These are phyloP conservation scores for Silene noctiflora DNA, from an alignment of 179 eudicot species.

Conservation along the genomic window DNA sequence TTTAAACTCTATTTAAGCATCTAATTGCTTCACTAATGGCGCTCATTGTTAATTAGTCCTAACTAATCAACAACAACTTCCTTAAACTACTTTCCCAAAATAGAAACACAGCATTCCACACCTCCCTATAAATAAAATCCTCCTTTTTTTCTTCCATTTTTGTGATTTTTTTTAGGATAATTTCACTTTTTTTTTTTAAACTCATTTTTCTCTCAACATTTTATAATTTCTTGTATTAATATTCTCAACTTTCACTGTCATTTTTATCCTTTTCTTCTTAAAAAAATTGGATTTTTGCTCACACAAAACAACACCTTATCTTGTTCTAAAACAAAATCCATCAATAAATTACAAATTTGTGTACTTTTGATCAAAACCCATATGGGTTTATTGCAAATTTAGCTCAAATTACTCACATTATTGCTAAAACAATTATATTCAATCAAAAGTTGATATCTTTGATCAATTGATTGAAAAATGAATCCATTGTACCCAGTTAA, in stretches of 20 bases:
- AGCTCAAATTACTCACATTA: conserved; percentile 11
- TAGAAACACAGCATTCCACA: conserved; percentile 28
- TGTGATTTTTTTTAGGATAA: background rate
- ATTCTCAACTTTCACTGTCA: background rate
- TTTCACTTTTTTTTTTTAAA: background rate
- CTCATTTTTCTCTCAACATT: background rate
- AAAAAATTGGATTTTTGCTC: background rate
- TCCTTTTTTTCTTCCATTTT: background rate
- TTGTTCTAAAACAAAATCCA: background rate
- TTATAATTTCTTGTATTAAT: background rate
- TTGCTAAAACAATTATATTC: background rate
- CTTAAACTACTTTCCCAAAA: conserved; percentile 26
- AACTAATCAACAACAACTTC: conserved; percentile 22
- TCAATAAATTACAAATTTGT: background rate
- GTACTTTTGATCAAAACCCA: background rate
- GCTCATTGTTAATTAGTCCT: conserved; percentile 2
- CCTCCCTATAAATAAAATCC: background rate
- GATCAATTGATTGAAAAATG: conserved; percentile 26
- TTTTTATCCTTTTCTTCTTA: background rate
- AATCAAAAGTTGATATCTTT: background rate
- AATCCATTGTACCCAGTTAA: conserved; percentile 43
- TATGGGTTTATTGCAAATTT: conserved; percentile 4
- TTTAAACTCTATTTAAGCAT: conserved; percentile 23
- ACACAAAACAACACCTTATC: conserved; percentile 12
- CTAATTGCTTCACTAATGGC: conserved; percentile 8